Evolutionary conservation across 345 rosid genomes (phyloP).

Genomic region (Lumnitzera racemosa): DNA sequence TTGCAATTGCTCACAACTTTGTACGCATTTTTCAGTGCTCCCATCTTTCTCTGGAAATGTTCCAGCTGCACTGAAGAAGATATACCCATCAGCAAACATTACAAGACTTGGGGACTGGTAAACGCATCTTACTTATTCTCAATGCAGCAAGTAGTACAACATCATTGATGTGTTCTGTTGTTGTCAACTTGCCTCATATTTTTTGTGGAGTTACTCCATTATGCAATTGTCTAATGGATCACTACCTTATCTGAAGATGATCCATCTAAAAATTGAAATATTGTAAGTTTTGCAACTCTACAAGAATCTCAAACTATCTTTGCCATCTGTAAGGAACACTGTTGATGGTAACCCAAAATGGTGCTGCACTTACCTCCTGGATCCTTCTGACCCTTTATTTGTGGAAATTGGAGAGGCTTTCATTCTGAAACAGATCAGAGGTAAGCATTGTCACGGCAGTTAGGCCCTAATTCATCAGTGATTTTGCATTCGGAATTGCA

Average conservation of each 20-base stretch:
- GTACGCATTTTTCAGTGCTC: conserved; percentile 48
- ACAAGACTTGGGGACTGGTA: conserved; percentile 92
- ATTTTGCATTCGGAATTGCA: too few species aligned
- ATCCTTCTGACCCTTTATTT: conserved; percentile 85
- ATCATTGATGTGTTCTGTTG: not conserved
- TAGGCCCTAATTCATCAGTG: not conserved
- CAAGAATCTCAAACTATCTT: conserved; percentile 5
- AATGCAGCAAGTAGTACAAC: too few species aligned
- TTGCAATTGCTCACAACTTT: not conserved
- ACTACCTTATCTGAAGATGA: too few species aligned
- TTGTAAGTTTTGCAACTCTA: too few species aligned
- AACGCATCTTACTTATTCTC: conserved; percentile 4
- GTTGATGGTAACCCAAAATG: conserved; percentile 76
- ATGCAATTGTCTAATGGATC: too few species aligned
- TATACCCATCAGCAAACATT: conserved; percentile 75
- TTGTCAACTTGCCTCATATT: too few species aligned
- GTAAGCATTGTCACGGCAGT: conserved; percentile 18
- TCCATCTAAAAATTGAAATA: too few species aligned
- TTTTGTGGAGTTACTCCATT: too few species aligned
- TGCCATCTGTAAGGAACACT: conserved; percentile 59
- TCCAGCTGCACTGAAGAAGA: conserved; percentile 73
- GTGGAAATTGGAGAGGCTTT: conserved; percentile 82
- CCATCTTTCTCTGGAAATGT: conserved; percentile 98
- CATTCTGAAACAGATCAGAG: conserved; percentile 64
- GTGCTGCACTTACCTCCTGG: conserved; percentile 95